Evolutionary conservation across 2,329 filamentous ascomycete species (phyloP).

Genomic region (Gnomoniopsis sp.): DNA sequence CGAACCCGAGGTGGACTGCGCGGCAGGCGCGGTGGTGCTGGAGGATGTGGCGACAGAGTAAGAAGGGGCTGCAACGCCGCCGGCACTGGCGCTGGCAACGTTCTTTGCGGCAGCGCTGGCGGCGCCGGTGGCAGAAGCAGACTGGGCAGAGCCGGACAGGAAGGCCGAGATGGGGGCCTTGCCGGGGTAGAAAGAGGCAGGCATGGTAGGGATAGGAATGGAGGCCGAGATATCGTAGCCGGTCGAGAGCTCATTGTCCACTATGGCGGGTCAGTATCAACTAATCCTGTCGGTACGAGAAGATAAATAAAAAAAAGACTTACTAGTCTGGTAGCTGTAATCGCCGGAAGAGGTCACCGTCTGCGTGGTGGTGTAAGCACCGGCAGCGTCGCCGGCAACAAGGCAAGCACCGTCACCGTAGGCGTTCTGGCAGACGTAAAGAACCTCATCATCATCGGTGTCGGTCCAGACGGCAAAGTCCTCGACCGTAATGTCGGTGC

Average conservation of each 20-base stretch:
- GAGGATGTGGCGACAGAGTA: background rate
- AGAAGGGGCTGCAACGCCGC: background rate
- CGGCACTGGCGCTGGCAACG: background rate
- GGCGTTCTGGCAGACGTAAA: constrained; percentile 18
- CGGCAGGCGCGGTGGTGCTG: background rate
- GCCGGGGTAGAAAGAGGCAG: constrained; percentile 17
- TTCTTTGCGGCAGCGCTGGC: background rate
- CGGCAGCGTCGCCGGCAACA: constrained; percentile 9
- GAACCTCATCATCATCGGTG: constrained; percentile 32
- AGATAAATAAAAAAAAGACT: background rate
- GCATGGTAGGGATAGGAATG: constrained; percentile 17
- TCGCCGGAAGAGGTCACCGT: constrained; percentile 17
- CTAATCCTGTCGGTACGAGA: background rate
- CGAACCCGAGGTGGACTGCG: background rate
- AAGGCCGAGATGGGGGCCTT: constrained; percentile 12
- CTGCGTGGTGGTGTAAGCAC: constrained; percentile 19
- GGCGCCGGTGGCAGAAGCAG: background rate
- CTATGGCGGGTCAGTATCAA: background rate
- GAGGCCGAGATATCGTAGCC: constrained; percentile 10
- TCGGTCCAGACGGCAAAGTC: constrained; percentile 54
- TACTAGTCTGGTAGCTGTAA: constrained; percentile 21
- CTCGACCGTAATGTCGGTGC: constrained; percentile 46
- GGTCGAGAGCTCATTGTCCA: constrained; percentile 15
- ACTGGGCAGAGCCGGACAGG: constrained; percentile 4
- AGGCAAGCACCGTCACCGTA: constrained; percentile 21